These are phyloP conservation scores for Eutypella sp. DNA, from an alignment of 2,329 filamentous ascomycete genomes.

Conservation along the genomic window DNA sequence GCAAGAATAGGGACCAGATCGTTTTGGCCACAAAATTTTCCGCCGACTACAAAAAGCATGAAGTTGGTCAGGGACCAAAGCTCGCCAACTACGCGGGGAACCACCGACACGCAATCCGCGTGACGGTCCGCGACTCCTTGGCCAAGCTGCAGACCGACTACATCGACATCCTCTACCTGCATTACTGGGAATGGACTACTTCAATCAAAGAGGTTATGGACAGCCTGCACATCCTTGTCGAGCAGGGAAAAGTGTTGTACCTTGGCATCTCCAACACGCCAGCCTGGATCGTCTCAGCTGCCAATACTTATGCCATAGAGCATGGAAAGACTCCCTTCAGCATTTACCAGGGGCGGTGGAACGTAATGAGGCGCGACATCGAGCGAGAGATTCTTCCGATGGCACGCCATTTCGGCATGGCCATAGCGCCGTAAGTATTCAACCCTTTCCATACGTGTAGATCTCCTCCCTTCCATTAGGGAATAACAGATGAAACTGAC, in stretches of 20 bases:
- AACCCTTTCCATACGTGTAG: no score
- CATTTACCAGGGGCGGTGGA: conserved; percentile 10
- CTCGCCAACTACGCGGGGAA: conserved; percentile 36
- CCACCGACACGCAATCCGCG: conserved; percentile 30
- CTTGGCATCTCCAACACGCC: conserved; percentile 27
- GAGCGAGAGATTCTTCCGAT: conserved; percentile 12
- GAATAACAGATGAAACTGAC: no score
- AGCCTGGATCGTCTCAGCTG: conserved; percentile 24
- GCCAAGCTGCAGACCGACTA: conserved; percentile 34
- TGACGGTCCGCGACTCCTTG: conserved; percentile 35
- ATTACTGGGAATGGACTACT: conserved; percentile 23
- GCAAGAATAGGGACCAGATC: conserved; percentile 40
- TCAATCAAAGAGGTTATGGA: conserved; percentile 24
- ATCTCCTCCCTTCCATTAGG: no score
- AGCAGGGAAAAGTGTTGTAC: conserved; percentile 24
- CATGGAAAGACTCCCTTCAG: conserved; percentile 8
- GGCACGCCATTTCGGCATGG: conserved; percentile 25
- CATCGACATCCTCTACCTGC: conserved; percentile 28
- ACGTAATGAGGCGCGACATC: conserved; percentile 4
- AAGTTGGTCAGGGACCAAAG: conserved; percentile 23
- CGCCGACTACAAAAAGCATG: conserved; percentile 31
- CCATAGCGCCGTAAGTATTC: conserved; percentile 18
- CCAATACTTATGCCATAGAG: conserved; percentile 5
- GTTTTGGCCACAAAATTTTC: conserved; percentile 46
- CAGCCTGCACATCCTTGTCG: conserved; percentile 19